Evolutionary conservation across 305 asterid genomes (phyloP), one percentile per base, ranked within the genome.

Genomic region (Fraxinus paxiana): DNA sequence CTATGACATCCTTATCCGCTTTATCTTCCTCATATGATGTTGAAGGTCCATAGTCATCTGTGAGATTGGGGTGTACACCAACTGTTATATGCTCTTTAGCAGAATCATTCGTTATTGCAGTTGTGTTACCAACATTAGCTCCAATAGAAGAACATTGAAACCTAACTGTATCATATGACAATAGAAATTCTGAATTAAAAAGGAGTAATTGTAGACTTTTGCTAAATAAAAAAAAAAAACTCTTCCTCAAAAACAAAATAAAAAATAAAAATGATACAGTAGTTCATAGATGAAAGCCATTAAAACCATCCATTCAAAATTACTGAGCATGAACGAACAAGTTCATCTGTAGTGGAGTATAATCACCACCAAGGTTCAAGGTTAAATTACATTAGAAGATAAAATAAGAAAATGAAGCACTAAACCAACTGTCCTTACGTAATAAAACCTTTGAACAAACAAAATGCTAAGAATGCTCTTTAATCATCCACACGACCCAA

Each of bases 51-150:
- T 37, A 82, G 75, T 79, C 72, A 83, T 79, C 59, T 37, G 75
- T 81, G 76, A 85, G 78, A 54, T 80, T 63, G 80, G 84, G 83
- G 51, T 76, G 84, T 75, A 73, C 79, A 76, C 80, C 20, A 73
- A 81, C 13, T 37, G 85, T 37, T 34, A 18, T 75, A 83, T 81
- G 80, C 82, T 85, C 89, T 76, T 82, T 80, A 28, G 76, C 75
- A 38, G 86, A 76, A 48, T 77, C 89, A 74, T 83, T 81, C 10
- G 87, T 82, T 20, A 85, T 83, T 65, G 91, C 78, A 6, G 87
- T 54, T 78, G 90, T 80, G 86, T 86, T 86, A 22, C 92, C 89
- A 81, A 75, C 76, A 75, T 85, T 80, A 75, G 89, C 84, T 37
- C 83, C 87, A 26, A 31, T 48, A 35, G 73, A 75, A 41, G 85